Conservation (phyloP, 2,329 filamentous ascomycete species). For the Neopestalotiopsis clavispora region DNA sequence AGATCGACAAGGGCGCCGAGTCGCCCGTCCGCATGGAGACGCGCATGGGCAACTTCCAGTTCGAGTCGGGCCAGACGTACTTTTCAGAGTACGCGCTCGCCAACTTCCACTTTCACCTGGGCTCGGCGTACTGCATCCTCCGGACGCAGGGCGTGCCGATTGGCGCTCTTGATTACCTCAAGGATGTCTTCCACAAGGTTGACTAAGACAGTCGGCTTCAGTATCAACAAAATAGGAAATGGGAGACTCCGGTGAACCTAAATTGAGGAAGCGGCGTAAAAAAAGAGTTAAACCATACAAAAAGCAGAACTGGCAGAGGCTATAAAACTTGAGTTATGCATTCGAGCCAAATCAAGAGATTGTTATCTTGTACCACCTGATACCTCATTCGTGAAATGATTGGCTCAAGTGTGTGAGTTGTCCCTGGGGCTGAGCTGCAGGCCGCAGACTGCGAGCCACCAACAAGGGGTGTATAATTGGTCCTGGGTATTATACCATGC, state of each 20-base stretch:
- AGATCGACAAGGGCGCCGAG: constrained; percentile 47
- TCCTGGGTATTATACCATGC: neutral
- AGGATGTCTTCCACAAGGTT: constrained; percentile 21
- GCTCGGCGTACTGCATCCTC: constrained; percentile 56
- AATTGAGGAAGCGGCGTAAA: too few species aligned
- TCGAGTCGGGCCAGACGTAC: constrained; percentile 36
- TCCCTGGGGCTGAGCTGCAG: neutral
- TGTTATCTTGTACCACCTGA: neutral
- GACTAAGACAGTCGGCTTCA: neutral
- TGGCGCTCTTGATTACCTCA: constrained; percentile 56
- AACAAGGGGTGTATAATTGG: neutral
- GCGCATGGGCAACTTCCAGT: constrained; percentile 24
- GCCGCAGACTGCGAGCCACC: neutral
- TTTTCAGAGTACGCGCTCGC: constrained; percentile 48
- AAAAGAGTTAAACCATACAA: too few species aligned
- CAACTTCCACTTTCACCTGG: constrained; percentile 63
- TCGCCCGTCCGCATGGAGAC: constrained; percentile 42
- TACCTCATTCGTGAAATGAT: neutral
- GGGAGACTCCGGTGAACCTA: neutral
- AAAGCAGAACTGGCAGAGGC: neutral
- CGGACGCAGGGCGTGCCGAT: constrained; percentile 57
- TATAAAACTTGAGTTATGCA: neutral
- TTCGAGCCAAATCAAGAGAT: neutral
- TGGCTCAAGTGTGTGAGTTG: neutral
- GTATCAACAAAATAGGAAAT: neutral